phyloP scores from a whole-genome alignment of 2,329 filamentous ascomycete species.

The Hypoxylon sp. region DNA sequence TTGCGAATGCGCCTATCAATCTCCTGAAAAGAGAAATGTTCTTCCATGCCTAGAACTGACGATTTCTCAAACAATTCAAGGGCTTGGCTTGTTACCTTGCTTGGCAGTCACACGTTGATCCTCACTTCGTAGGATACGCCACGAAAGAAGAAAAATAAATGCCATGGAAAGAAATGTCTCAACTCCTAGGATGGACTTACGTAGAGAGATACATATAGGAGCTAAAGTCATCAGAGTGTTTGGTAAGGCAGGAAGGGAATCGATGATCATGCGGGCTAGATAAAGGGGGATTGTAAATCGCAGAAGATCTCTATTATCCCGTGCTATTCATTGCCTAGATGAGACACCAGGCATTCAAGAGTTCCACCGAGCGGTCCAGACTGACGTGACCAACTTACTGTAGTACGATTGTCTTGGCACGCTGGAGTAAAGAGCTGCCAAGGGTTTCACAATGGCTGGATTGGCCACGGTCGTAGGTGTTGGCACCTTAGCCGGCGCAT shows the following conservation, averaged over 20 bases:
- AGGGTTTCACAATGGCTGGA: constrained; percentile 1
- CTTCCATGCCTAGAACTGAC: neutral
- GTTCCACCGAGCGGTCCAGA: constrained; percentile 15
- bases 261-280: constrained; percentile 32
- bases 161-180: neutral
- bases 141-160: too few relatives aligned
- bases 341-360: constrained; percentile 29
- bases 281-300: constrained; percentile 38
- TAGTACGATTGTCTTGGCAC: neutral
- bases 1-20: constrained; percentile 9
- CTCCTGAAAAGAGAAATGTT: constrained; percentile 4
- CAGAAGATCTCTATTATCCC: constrained; percentile 38
- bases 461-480: neutral
- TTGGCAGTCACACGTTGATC: neutral
- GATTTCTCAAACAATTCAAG: constrained; percentile 14
- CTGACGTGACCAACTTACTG: constrained; percentile 19
- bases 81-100: constrained; percentile 16
- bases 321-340: constrained; percentile 39
- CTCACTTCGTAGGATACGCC: neutral
- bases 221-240: neutral
- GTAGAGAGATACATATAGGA: too few relatives aligned
- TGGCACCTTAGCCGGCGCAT: constrained; percentile 5
- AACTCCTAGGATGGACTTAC: neutral
- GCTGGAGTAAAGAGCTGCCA: neutral
- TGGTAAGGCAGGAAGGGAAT: too few relatives aligned